Conservation (phyloP, 805 yeast species). For the Nakazawaea sp. region DNA sequence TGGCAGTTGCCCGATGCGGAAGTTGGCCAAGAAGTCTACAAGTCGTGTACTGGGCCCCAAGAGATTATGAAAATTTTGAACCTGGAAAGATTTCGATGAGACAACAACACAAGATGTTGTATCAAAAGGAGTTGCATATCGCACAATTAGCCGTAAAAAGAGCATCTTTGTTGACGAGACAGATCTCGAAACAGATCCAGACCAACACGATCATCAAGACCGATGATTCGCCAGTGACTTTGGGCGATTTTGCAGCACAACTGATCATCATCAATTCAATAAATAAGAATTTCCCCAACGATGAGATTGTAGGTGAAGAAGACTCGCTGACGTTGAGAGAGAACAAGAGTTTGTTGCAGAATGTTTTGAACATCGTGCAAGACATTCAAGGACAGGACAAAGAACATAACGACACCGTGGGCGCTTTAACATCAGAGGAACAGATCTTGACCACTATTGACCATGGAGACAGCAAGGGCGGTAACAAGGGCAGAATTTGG, state of each 20-base stretch:
- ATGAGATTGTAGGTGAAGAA: slow-evolving; percentile 92
- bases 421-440: slow-evolving; percentile 33
- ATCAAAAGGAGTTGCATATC: slow-evolving; percentile 55
- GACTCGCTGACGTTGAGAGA: slow-evolving; percentile 64
- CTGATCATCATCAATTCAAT: slow-evolving; percentile 86
- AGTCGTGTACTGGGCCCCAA: no score
- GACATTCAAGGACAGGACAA: slow-evolving; percentile 43
- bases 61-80: no score
- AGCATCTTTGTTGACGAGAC: slow-evolving; percentile 71
- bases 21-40: no score
- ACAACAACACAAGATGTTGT: slow-evolving; percentile 2
- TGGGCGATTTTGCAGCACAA: slow-evolving; percentile 96
- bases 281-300: slow-evolving; percentile 70
- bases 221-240: slow-evolving; percentile 92
- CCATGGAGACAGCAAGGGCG: slow-evolving; percentile 75
- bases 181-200: slow-evolving; percentile 48
- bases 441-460: slow-evolving; percentile 65
- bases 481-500: slow-evolving; percentile 81
- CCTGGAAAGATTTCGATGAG: no score
- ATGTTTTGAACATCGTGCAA: slow-evolving; percentile 54
- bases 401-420: slow-evolving; percentile 25
- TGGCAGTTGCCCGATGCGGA: no score
- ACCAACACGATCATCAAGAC: slow-evolving; percentile 54
- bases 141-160: slow-evolving; percentile 89
- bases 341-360: slow-evolving; percentile 37